Evolutionary conservation across 768 basidiomycete species (phyloP).

Genomic region (Boletales sp.): DNA sequence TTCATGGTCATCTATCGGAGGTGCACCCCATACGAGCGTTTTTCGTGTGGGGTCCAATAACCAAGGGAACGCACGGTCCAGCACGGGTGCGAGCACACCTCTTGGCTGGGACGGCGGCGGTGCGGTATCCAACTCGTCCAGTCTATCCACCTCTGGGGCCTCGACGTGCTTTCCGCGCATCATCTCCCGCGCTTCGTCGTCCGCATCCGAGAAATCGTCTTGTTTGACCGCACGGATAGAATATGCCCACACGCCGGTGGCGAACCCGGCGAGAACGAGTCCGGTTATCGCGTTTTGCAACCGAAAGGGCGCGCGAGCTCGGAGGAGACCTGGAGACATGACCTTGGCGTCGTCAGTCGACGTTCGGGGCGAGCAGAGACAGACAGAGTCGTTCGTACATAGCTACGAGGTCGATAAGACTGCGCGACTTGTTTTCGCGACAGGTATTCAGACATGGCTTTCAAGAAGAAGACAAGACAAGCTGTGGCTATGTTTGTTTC

Average conservation of each 20-base stretch:
- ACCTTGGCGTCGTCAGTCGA: conserved; percentile 37
- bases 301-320: conserved; percentile 84
- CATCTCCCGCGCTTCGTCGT: conserved; percentile 68
- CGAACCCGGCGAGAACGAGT: conserved; percentile 64
- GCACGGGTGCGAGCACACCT: conserved; percentile 44
- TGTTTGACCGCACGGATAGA: conserved; percentile 94
- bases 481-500: conserved; percentile 11
- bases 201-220: conserved; percentile 85
- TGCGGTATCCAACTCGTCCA: not conserved
- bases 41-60: conserved; percentile 59
- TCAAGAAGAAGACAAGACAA: too few relatives aligned
- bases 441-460: conserved; percentile 34
- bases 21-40: conserved; percentile 72
- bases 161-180: conserved; percentile 19
- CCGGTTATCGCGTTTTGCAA: conserved; percentile 80
- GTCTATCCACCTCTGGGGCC: conserved; percentile 11
- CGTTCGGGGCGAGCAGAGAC: not conserved
- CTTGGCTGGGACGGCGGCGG: conserved; percentile 27
- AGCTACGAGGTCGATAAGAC: conserved; percentile 40
- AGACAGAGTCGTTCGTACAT: conserved; percentile 18
- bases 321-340: conserved; percentile 84
- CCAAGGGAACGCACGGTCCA: conserved; percentile 45
- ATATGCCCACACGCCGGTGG: conserved; percentile 83
- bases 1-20: conserved; percentile 60
- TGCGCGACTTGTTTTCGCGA: conserved; percentile 28